A percentile compares a stretch with the other conserved stretches of the same genome.
Conservation (phyloP, 768 basidiomycete species). For the Mycena pura region DNA sequence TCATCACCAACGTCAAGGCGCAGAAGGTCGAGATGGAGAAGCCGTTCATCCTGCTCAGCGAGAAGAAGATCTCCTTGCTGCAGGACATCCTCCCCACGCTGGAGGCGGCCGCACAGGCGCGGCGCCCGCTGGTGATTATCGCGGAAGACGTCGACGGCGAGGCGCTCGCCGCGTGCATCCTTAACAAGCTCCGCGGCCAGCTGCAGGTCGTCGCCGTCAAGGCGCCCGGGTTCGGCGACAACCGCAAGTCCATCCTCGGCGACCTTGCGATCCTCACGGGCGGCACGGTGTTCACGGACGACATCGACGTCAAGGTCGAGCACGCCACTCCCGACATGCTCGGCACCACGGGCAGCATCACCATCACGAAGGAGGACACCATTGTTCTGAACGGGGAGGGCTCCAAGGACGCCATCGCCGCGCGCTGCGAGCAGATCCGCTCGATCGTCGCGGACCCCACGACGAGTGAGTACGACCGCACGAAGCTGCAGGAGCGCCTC, state of each 20-base stretch:
- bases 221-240: constrained; percentile 98
- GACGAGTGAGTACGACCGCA: constrained; percentile 92
- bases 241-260: constrained; percentile 97
- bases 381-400: constrained; percentile 95
- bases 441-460: constrained; percentile 78
- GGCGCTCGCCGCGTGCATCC: constrained; percentile 95
- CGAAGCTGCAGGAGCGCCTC: constrained; percentile 95
- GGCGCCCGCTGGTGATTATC: constrained; percentile 94
- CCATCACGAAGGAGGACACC: constrained; percentile 98
- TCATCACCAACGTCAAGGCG: constrained; percentile 96
- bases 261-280: constrained; percentile 97
- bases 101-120: constrained; percentile 76
- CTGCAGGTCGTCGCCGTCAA: constrained; percentile 94
- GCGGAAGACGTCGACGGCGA: constrained; percentile 99
- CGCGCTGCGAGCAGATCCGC: constrained; percentile 96
- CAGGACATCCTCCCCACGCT: constrained; percentile 96
- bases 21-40: constrained; percentile 98
- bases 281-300: constrained; percentile 96
- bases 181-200: constrained; percentile 99
- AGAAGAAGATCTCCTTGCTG: constrained; percentile 96
- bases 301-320: constrained; percentile 97
- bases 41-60: constrained; percentile 89
- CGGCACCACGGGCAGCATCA: constrained; percentile 89
- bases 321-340: constrained; percentile 87
- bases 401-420: constrained; percentile 86